Conservation (phyloP, 768 basidiomycete genomes). For the Termitomyces sp. region DNA sequence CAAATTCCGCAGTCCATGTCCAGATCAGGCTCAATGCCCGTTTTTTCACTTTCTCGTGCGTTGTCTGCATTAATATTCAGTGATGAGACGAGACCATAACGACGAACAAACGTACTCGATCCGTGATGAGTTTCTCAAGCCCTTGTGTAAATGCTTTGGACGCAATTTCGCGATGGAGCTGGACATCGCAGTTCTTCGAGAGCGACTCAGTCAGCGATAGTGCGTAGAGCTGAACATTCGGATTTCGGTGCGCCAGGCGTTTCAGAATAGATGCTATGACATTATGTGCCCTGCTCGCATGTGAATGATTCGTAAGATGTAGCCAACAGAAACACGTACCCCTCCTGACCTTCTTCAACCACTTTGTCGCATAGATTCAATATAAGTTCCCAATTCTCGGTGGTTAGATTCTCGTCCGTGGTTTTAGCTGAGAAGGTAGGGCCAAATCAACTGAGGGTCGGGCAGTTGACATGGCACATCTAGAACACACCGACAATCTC, state of each 20-base stretch:
- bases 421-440: conserved; percentile 69
- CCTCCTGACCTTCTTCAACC: conserved; percentile 79
- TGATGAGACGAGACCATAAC: neutral
- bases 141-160: conserved; percentile 89
- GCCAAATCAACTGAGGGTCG: neutral
- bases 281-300: conserved; percentile 74
- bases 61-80: conserved; percentile 51
- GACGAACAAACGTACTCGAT: conserved; percentile 59
- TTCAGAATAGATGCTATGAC: conserved; percentile 85
- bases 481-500: conserved; percentile 75
- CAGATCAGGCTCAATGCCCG: conserved; percentile 71
- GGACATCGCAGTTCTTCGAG: conserved; percentile 85
- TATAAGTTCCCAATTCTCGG: conserved; percentile 95
- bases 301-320: conserved; percentile 4
- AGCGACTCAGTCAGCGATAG: conserved; percentile 86
- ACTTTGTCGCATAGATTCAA: conserved; percentile 97
- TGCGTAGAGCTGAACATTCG: conserved; percentile 95
- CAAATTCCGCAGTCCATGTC: conserved; percentile 84
- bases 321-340: conserved; percentile 48
- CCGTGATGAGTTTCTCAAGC: conserved; percentile 81
- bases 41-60: conserved; percentile 87
- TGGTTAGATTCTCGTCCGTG: conserved; percentile 95
- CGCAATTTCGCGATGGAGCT: conserved; percentile 83
- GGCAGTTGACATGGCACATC: neutral
- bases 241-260: conserved; percentile 89